These are phyloP conservation scores for Ziziphus jujuba DNA, from an alignment of 306 rosid species.

Conservation along the genomic window DNA sequence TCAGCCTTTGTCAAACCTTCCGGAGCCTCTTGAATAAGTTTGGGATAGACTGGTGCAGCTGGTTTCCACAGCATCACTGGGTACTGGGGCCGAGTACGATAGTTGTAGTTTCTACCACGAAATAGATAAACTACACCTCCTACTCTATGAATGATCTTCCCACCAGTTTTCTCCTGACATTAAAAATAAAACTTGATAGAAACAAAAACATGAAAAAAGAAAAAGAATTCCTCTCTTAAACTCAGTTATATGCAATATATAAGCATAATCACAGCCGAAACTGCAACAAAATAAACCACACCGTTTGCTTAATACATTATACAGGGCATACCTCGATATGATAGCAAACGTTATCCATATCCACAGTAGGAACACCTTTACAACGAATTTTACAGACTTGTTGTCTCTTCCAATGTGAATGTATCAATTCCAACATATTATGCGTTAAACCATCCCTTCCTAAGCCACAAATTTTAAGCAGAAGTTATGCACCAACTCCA, in stretches of 20 bases:
- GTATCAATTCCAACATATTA: conserved; percentile 94
- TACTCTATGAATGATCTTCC: conserved; percentile 79
- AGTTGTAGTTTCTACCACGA: conserved; percentile 88
- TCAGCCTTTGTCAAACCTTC: conserved; percentile 79
- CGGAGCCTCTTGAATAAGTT: conserved; percentile 93
- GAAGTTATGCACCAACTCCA: conserved; percentile 18
- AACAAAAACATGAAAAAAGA: background rate
- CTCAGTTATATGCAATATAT: too few species aligned
- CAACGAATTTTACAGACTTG: conserved; percentile 84
- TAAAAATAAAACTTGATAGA: conserved; percentile 5
- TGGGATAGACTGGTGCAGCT: conserved; percentile 90
- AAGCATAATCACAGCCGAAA: too few species aligned
- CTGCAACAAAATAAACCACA: too few species aligned
- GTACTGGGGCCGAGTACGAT: conserved; percentile 80
- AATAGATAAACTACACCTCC: conserved; percentile 87
- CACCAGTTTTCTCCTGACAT: conserved; percentile 80
- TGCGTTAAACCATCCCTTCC: conserved; percentile 98
- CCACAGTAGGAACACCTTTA: conserved; percentile 95
- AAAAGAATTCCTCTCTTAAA: too few species aligned
- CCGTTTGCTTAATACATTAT: too few species aligned
- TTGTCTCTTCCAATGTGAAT: conserved; percentile 84
- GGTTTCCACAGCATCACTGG: conserved; percentile 99
- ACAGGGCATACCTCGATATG: conserved; percentile 64
- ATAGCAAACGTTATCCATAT: conserved; percentile 80
- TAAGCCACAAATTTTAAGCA: conserved; percentile 31